Evolutionary conservation across 208 protist species (phyloP), one percentile per base, ranked within the genome.

Genomic region (Leishmania martiniquensis): DNA sequence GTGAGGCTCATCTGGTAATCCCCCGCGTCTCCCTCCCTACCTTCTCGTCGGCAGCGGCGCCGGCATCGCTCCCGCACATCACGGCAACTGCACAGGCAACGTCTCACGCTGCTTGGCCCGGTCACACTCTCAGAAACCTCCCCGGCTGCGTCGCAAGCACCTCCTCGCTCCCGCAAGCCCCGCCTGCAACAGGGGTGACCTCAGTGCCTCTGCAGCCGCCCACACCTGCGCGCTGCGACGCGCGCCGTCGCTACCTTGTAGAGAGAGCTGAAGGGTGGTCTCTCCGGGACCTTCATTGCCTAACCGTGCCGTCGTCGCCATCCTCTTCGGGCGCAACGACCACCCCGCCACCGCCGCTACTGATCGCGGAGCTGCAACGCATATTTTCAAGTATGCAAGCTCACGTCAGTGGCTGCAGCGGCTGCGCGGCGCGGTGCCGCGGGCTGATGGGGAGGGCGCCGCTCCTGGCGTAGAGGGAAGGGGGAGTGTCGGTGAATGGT

Each of bases 221-320:
- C 22, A 32, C 32, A 0, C 22, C 37, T 72, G 67, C 29, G 47
- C 67, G 47, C 34, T 69, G 73, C 59, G 0, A 34, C 5, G 44
- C 74, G 32, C 60, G 42, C 13, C 79, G 79, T 6, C 79, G 79
- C 20, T 83, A 83, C 59, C 44, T 83, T 15, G 73, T 83, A 34
- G 79, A 83, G 49, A 63, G 73, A 20, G 74, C 73, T 2, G 79
- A 83, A 20, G 79, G 79, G 0, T 83, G 79, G 74, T 83, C 79
- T 34, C 34, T 83, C 45, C 57, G 49, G 44, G 79, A 83, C 51
- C 73, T 83, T 5, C 37, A 63, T n/a, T 73, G 79, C 1, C 79
- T 83, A 37, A 55, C 54, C 20, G 62, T 51, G 6, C 34, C 71
- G 25, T 39, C 42, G 20, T 51, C 54, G n/a, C n/a, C 52, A 22